Conservation (phyloP, 2,329 filamentous ascomycete species). For the Amphichorda felina region DNA sequence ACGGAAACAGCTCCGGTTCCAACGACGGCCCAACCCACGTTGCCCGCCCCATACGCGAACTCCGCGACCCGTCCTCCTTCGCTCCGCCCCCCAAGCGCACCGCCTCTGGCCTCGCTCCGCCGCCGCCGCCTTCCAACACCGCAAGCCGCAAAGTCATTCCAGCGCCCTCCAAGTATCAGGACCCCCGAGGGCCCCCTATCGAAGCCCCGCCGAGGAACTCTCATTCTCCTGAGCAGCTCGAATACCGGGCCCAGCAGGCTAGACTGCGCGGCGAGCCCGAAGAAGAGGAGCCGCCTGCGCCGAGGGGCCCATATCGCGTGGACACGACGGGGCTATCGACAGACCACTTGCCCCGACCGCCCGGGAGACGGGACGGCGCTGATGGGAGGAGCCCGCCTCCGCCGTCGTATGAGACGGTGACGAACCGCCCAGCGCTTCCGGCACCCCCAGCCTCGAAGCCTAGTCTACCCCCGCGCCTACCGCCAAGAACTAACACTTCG, state of each 20-base stretch:
- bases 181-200: conserved; percentile 8
- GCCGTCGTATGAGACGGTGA: conserved; percentile 14
- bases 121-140: conserved; percentile 10
- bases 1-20: conserved; percentile 23
- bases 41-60: conserved; percentile 50
- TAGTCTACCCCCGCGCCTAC: conserved; percentile 58
- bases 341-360: conserved; percentile 58
- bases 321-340: conserved; percentile 64
- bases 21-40: conserved; percentile 19
- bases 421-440: conserved; percentile 5
- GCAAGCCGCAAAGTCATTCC: conserved; percentile 13
- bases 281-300: conserved; percentile 20
- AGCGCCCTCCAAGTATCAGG: conserved; percentile 20
- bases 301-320: conserved; percentile 46
- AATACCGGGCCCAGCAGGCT: neutral
- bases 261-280: conserved; percentile 4
- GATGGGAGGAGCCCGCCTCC: conserved; percentile 18
- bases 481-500: conserved; percentile 27
- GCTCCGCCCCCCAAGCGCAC: conserved; percentile 64
- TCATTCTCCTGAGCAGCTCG: no score
- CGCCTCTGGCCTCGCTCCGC: conserved; percentile 19
- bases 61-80: conserved; percentile 69
- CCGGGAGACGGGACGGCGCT: conserved; percentile 36
- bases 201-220: conserved; percentile 7
- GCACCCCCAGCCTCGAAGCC: conserved; percentile 28